A percentile compares a stretch with the other conserved stretches of the same genome.
Evolutionary conservation across 805 yeast genomes (phyloP).

Genomic region (Debaryomyces prosopidis): DNA sequence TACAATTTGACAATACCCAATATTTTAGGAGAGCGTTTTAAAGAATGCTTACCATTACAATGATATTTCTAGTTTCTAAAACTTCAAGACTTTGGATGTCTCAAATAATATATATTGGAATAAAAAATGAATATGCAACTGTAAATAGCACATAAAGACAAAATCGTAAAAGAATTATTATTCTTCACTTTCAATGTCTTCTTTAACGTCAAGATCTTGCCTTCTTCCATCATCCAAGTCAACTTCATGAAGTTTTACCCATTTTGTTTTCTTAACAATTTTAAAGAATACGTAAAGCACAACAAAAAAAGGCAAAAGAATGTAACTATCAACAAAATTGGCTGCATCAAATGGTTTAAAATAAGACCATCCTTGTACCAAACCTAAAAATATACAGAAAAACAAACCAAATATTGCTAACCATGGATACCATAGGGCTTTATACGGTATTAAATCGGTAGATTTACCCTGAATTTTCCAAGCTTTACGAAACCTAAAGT

Average conservation of each 20-base stretch:
- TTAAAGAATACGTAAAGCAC: slow-evolving; percentile 40
- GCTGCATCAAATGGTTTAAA: slow-evolving; percentile 55
- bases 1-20: no score
- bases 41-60: no score
- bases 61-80: no score
- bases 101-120: no score
- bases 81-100: no score
- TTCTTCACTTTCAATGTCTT: not conserved
- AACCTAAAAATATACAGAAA: slow-evolving; percentile 51
- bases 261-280: slow-evolving; percentile 39
- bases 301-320: slow-evolving; percentile 58
- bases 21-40: no score
- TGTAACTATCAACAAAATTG: slow-evolving; percentile 56
- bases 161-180: no score
- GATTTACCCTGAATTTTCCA: slow-evolving; percentile 37
- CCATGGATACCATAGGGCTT: slow-evolving; percentile 48
- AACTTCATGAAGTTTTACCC: slow-evolving; percentile 43
- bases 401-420: slow-evolving; percentile 50
- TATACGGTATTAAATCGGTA: slow-evolving; percentile 33
- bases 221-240: slow-evolving; percentile 55
- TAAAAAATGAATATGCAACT: no score
- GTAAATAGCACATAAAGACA: no score
- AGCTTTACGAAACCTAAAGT: slow-evolving; percentile 54
- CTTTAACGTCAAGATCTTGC: slow-evolving; percentile 25
- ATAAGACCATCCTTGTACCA: slow-evolving; percentile 68